Evolutionary conservation across 345 rosid genomes (phyloP).

Genomic region (Gossypium ekmanianum): DNA sequence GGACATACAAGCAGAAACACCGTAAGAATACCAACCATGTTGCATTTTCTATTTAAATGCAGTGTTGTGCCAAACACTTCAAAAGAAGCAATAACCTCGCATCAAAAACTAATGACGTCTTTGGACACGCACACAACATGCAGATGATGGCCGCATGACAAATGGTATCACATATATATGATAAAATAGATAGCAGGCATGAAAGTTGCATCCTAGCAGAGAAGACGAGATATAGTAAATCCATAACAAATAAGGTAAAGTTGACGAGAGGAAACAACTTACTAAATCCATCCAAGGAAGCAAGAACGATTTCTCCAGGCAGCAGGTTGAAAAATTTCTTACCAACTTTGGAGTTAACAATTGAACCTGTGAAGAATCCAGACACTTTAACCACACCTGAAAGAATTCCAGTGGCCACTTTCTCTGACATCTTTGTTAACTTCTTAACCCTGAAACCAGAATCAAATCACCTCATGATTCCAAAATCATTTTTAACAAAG

Average conservation of each 20-base stretch:
- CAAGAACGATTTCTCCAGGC: constrained; percentile 89
- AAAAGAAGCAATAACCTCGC: no score
- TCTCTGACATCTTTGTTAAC: constrained; percentile 84
- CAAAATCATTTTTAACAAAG: not conserved
- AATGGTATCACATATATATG: no score
- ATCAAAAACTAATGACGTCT: no score
- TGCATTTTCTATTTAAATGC: no score
- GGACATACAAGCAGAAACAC: not conserved
- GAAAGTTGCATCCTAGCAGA: constrained; percentile 1
- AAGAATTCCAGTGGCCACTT: constrained; percentile 66
- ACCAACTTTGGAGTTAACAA: constrained; percentile 81
- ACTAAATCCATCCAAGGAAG: constrained; percentile 94
- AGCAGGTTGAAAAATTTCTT: constrained; percentile 74
- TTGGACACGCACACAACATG: no score
- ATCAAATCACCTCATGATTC: not conserved
- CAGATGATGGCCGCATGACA: no score
- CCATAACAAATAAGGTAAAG: not conserved
- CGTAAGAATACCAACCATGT: not conserved
- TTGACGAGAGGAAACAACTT: constrained; percentile 30
- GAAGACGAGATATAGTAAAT: not conserved
- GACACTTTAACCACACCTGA: constrained; percentile 83
- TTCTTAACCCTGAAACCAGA: constrained; percentile 61
- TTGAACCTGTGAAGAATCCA: constrained; percentile 65
- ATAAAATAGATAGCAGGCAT: not conserved
- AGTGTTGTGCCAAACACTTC: no score